phyloP scores from a whole-genome alignment of 2,329 filamentous ascomycete species.

The Polychaeton citri region DNA sequence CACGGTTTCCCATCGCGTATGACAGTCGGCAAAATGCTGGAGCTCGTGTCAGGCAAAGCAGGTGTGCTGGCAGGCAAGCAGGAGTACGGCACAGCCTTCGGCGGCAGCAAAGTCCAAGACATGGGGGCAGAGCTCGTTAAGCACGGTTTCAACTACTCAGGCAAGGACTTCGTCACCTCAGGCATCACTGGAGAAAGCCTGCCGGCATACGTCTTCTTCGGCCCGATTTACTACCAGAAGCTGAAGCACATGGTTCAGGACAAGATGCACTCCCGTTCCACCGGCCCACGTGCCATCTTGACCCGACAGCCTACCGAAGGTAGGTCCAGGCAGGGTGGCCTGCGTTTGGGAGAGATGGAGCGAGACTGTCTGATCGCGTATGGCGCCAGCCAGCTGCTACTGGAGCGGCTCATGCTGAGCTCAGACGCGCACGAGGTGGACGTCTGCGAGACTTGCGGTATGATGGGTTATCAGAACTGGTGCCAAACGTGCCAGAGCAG shows the following conservation, averaged over 20 bases:
- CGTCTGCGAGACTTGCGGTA: constrained; percentile 82
- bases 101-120: constrained; percentile 69
- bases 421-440: constrained; percentile 86
- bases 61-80: constrained; percentile 73
- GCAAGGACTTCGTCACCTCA: constrained; percentile 91
- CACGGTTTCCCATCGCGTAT: constrained; percentile 99
- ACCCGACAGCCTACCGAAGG: constrained; percentile 95
- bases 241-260: constrained; percentile 99
- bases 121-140: constrained; percentile 77
- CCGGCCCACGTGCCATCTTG: constrained; percentile 79
- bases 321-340: constrained; percentile 78
- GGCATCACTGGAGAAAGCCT: constrained; percentile 90
- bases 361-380: constrained; percentile 97
- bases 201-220: constrained; percentile 95
- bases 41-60: constrained; percentile 88
- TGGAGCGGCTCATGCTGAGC: constrained; percentile 89
- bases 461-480: constrained; percentile 92
- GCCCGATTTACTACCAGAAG: constrained; percentile 98
- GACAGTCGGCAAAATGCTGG: constrained; percentile 96
- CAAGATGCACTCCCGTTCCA: constrained; percentile 94
- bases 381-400: constrained; percentile 77
- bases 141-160: constrained; percentile 88
- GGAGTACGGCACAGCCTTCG: constrained; percentile 84
- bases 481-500: constrained; percentile 86
- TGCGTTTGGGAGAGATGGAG: constrained; percentile 96